Percentiles rank a stretch among this genome's conserved stretches.
phyloP scores from a whole-genome alignment of 768 basidiomycete species.

The Pleurotus giganteus region DNA sequence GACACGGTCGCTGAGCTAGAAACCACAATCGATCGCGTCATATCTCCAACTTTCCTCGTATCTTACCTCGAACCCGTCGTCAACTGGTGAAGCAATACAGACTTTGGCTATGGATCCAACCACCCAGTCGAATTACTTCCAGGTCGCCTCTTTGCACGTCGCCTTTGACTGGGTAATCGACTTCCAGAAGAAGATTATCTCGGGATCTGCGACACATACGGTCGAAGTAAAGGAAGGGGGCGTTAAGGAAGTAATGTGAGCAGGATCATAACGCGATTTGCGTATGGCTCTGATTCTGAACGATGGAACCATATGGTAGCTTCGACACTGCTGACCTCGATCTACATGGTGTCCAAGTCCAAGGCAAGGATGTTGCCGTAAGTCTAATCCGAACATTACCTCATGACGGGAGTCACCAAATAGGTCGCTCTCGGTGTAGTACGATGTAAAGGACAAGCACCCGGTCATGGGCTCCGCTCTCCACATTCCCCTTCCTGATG shows the following conservation, averaged over 20 bases:
- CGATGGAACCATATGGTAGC: too few relatives aligned
- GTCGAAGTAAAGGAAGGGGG: constrained; percentile 52
- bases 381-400: too few relatives aligned
- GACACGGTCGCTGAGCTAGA: background rate
- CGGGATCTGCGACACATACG: constrained; percentile 64
- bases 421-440: constrained; percentile 31
- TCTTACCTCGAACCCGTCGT: background rate
- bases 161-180: constrained; percentile 79
- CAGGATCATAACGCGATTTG: too few relatives aligned
- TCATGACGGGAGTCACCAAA: too few relatives aligned
- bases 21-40: background rate
- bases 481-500: constrained; percentile 50
- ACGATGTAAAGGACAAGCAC: constrained; percentile 53
- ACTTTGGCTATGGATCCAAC: constrained; percentile 50
- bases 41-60: too few relatives aligned
- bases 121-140: constrained; percentile 77
- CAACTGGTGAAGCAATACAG: background rate
- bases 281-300: background rate
- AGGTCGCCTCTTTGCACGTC: constrained; percentile 65
- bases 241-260: constrained; percentile 62
- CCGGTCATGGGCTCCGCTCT: constrained; percentile 78
- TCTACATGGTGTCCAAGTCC: constrained; percentile 53
- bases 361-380: constrained; percentile 47
- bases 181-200: constrained; percentile 58
- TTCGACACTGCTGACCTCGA: constrained; percentile 76